Evolutionary conservation across 2,329 filamentous ascomycete genomes (phyloP), one percentile per base, ranked within the genome.

Genomic region (Aspergillus thermomutatus): DNA sequence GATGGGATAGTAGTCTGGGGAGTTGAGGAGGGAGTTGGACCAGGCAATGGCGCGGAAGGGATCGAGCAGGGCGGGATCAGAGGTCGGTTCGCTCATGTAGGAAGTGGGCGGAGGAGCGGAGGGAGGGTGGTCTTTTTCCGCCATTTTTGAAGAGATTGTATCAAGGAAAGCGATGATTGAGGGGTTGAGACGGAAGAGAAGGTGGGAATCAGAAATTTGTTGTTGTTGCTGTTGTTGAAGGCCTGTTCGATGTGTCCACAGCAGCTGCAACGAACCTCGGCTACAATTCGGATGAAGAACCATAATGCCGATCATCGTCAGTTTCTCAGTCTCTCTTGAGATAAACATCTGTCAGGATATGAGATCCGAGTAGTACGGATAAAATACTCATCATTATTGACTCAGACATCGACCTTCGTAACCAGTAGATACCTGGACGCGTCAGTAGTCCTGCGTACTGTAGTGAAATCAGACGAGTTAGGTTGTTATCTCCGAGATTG

Each of bases 1-100:
- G 53, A 77, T 72, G 28, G 72, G 61, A 48, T 64, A 67, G 64
- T 78, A 78, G 57, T 72, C 66, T 21, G 69, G 58, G 19, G 69
- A 68, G 46, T 69, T 61, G 52, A 76, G 65, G 27, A 73, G 65
- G 8, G 62, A 63, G 19, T 65, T 61, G 43, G 69, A 66, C 70
- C 72, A 73, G 49, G 62, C 65, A 40, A 68, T 52, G 50, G 60
- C 48, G 57, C 60, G 62, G 55, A 72, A 69, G 49, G 69, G 66
- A 40, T 63, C 57, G 37, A 69, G 60, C n/a, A 40, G 40, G 46
- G 47, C 21, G 27, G 50, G 45, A 26, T 55, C 43, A 21, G 43
- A 26, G 11, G 43, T 46, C 10, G 43, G 43, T 17, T 46, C 46
- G 19, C 34, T 28, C 50, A 53, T 51, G 34, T 21, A 25, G 34